Conservation (phyloP, 2,329 filamentous ascomycete species). For the Nannizziopsis arthrosporioides region DNA sequence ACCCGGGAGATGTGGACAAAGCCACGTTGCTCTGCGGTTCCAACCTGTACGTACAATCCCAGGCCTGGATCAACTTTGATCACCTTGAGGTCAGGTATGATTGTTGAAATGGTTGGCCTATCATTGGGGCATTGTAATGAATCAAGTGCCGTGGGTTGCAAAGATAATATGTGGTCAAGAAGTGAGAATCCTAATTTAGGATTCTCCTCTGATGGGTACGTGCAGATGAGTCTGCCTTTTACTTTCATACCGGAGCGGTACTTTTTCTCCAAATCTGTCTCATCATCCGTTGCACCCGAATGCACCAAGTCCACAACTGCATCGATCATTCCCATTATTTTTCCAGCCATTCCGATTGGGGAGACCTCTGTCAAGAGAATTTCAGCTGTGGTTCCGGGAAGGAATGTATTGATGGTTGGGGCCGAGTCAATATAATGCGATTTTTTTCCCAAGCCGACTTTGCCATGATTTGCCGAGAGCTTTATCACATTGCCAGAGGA, state of each 20-base stretch:
- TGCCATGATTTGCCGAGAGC: constrained; percentile 61
- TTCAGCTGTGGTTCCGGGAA: constrained; percentile 84
- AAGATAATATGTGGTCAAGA: constrained; percentile 65
- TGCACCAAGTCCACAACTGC: constrained; percentile 85
- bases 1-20: constrained; percentile 93
- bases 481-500: constrained; percentile 76
- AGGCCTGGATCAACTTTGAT: constrained; percentile 66
- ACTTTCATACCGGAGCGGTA: constrained; percentile 76
- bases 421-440: constrained; percentile 59
- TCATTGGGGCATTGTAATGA: constrained; percentile 32
- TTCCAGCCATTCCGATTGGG: constrained; percentile 66
- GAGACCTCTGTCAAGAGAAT: constrained; percentile 68
- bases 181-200: constrained; percentile 81
- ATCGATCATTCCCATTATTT: constrained; percentile 83
- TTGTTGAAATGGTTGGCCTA: constrained; percentile 48
- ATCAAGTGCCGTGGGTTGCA: constrained; percentile 34
- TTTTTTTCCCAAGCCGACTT: constrained; percentile 56
- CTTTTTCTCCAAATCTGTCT: constrained; percentile 59
- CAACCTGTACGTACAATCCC: constrained; percentile 68
- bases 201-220: constrained; percentile 64
- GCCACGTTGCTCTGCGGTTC: constrained; percentile 52
- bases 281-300: constrained; percentile 61
- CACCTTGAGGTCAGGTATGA: constrained; percentile 66
- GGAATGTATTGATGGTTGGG: constrained; percentile 76
- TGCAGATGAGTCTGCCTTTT: constrained; percentile 78